Evolutionary conservation across 257 asterid genomes (phyloP), one percentile per base, ranked within the genome.

Genomic region (Asclepias syriaca): DNA sequence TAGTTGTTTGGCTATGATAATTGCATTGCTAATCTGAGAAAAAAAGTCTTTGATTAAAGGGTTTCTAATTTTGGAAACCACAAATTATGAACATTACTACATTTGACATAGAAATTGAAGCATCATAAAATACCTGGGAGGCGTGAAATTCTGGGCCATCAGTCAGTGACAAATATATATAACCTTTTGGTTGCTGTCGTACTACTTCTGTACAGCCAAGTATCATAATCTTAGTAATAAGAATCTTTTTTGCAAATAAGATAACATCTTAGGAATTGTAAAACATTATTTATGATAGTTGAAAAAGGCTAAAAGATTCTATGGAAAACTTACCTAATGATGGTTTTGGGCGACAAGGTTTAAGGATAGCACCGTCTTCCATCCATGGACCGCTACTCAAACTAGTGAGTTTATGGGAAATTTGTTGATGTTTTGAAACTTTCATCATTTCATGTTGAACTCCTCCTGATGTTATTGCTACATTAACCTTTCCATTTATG

Each of bases 141-240:
- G 81, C 84, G 73, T 91, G 94, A 81, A 77, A 83, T 58, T 89
- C 90, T 18, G 88, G 85, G 75, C 82, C 85, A 66, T 77, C 70
- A 54, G 76, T 81, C 78, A 91, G 71, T 19, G 89, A 74, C 74
- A 91, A 79, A 65, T 82, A 75, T 63, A 91, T 71, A 79, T 79
- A 82, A 32, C 94, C 89, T 37, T 64, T 71, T 10, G 84, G 46
- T 37, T 66, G 74, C 45, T 66, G 72, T 40, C 68, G 78, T 39
- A 76, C 75, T 69, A 70, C 87, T 65, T 73, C 85, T 81, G 75
- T 77, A 49, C 1, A 50, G 4, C 39, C 39, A 34, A 34, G 39
- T 34, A 34, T 3, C 39, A 34, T 34, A 34, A 32, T 32, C 37
- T 32, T 32, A 34, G 39, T 34, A 34, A 3, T 34, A 34, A 34